phyloP scores from a whole-genome alignment of 108 stramenopile species.

The Nitzschia sp. region DNA sequence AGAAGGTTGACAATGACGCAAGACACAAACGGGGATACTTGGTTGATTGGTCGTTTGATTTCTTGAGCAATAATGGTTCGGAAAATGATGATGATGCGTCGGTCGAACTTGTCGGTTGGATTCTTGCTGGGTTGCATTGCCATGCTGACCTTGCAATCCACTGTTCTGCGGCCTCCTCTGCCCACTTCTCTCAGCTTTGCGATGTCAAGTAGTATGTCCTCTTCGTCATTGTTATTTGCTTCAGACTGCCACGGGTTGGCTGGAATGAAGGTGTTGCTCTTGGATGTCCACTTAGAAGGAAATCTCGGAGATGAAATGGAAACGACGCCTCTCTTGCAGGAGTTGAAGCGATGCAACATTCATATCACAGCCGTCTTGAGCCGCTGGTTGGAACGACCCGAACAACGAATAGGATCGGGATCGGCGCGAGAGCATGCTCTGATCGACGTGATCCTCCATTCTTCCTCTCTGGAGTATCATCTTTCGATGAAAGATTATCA shows the following conservation, averaged over 20 bases:
- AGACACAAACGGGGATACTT: too few species aligned
- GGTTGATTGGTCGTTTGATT: too few species aligned
- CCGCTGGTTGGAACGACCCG: neutral
- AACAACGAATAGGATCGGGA: neutral
- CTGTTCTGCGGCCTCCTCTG: slow-evolving; percentile 1
- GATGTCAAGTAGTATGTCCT: neutral
- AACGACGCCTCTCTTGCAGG: slow-evolving; percentile 6
- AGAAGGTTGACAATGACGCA: too few species aligned
- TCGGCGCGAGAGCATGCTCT: slow-evolving; percentile 12
- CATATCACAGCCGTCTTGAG: slow-evolving; percentile 8
- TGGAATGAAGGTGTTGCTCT: slow-evolving; percentile 7
- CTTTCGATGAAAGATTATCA: neutral
- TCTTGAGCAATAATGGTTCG: too few species aligned
- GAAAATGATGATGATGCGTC: neutral
- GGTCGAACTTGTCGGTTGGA: neutral
- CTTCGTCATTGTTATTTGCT: neutral
- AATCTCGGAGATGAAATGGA: slow-evolving; percentile 25
- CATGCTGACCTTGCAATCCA: slow-evolving; percentile 10
- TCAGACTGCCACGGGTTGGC: neutral
- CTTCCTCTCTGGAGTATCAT: neutral
- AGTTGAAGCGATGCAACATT: slow-evolving; percentile 1
- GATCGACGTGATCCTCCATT: neutral
- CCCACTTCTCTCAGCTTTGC: neutral
- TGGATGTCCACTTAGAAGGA: slow-evolving; percentile 17
- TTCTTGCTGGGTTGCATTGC: slow-evolving; percentile 6